phyloP scores from a whole-genome alignment of 2,329 filamentous ascomycete species.

The Dendrostoma leiphaemia region DNA sequence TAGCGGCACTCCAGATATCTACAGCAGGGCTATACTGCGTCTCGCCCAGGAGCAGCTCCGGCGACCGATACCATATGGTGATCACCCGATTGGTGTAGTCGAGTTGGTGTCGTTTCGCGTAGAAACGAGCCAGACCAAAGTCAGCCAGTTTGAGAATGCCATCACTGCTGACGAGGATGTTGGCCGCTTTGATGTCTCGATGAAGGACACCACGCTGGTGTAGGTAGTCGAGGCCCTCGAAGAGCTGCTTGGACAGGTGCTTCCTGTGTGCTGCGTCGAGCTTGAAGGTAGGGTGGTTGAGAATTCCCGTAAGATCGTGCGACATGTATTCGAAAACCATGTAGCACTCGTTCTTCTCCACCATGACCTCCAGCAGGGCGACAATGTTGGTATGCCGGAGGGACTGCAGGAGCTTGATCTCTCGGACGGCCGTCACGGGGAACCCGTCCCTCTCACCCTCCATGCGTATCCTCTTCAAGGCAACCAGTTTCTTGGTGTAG shows the following conservation, averaged over 20 bases:
- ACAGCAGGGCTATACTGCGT: constrained; percentile 88
- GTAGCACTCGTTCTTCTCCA: constrained; percentile 97
- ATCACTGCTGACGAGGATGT: constrained; percentile 88
- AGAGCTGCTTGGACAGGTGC: constrained; percentile 87
- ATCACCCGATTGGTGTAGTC: constrained; percentile 99
- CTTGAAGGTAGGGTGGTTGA: constrained; percentile 91
- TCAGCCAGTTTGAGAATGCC: constrained; percentile 91
- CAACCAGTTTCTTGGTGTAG: constrained; percentile 81
- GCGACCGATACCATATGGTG: constrained; percentile 96
- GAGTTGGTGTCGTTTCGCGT: constrained; percentile 84
- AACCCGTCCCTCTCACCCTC: constrained; percentile 89
- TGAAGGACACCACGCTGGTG: constrained; percentile 92
- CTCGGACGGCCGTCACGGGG: constrained; percentile 84
- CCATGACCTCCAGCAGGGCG: constrained; percentile 87
- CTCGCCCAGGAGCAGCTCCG: constrained; percentile 86
- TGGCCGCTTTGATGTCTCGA: constrained; percentile 96
- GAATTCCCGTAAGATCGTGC: constrained; percentile 89
- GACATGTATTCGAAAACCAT: constrained; percentile 99
- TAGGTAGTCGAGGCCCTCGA: constrained; percentile 90
- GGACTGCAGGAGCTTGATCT: constrained; percentile 89
- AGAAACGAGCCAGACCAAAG: constrained; percentile 94
- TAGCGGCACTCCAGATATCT: constrained; percentile 96
- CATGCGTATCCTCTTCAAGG: constrained; percentile 90
- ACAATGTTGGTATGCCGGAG: constrained; percentile 81
- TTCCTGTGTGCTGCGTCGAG: constrained; percentile 87